Percentiles rank a stretch among this genome's conserved stretches.
Conservation (phyloP, 441 rosid species). For the Populus trichocarpa region DNA sequence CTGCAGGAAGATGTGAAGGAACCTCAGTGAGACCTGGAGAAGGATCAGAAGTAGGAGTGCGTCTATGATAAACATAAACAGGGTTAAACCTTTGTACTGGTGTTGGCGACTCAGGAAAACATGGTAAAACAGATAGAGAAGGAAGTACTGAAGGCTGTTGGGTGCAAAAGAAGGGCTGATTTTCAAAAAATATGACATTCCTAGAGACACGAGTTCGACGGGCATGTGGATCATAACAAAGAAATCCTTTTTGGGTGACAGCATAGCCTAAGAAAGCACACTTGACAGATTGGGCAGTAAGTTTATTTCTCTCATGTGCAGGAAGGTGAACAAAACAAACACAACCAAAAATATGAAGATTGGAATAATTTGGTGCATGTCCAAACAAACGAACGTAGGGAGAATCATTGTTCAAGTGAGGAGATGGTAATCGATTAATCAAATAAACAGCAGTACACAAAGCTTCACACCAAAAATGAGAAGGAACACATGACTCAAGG, state of each 20-base stretch:
- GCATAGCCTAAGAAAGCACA: not conserved
- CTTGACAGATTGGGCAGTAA: not conserved
- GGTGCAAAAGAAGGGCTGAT: not conserved
- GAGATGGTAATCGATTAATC: not conserved
- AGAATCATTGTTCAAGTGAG: not conserved
- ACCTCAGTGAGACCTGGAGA: too few relatives aligned
- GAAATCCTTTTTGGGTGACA: not conserved
- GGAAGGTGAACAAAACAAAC: not conserved
- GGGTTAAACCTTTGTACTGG: too few relatives aligned
- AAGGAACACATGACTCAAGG: not conserved
- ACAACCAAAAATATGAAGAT: not conserved
- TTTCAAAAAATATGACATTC: not conserved
- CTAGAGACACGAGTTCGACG: not conserved
- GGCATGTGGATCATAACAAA: not conserved
- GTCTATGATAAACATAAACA: too few relatives aligned
- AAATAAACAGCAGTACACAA: not conserved
- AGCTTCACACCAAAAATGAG: not conserved
- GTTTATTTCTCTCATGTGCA: not conserved
- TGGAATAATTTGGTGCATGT: not conserved
- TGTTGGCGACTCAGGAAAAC: too few relatives aligned
- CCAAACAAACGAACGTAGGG: not conserved
- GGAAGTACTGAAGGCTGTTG: too few relatives aligned
- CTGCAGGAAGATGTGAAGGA: too few relatives aligned
- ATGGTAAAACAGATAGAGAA: too few relatives aligned
- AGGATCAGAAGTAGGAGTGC: too few relatives aligned